Evolutionary conservation across 179 eudicot genomes (phyloP), one percentile per base, ranked within the genome.

Genomic region (Heliamphora pulchella): DNA sequence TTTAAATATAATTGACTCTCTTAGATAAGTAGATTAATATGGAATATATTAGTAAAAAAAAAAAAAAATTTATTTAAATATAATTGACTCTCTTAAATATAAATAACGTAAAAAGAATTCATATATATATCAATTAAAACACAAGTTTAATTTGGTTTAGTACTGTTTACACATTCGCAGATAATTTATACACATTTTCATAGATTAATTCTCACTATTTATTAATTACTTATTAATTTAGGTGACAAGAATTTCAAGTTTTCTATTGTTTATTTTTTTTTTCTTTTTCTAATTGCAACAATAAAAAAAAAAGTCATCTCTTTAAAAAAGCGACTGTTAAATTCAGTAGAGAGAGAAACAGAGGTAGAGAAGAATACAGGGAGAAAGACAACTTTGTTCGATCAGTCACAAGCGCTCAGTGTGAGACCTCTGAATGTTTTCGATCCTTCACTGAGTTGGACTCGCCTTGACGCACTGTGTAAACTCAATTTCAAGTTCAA

Each of bases 271-370:
- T 22, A 15, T n/a, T 5, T 46, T 17, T 5, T 1, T 31, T 13
- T 11, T 69, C 14, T 6, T 7, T 47, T 47, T 71, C 11, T 54
- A 51, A 3, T 22, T 13, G 7, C 0, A 68, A 39, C 6, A 48
- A 31, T 50, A 55, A 75, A 57, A 43, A 39, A 5, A 58, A 41
- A 57, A 39, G 64, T 58, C 51, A 55, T 75, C 66, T 41, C 65
- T 75, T 58, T 53, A 46, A 73, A 73, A 73, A 46, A 71, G 5
- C 31, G 44, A 51, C 76, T 51, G 46, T 51, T 72, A 65, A 5
- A 11, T 17, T 17, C 61, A 66, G 3, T 55, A 61, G 82, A 81
- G 80, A 74, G 79, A 74, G 82, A 81, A 69, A 70, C 5, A 59
- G 64, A 14, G 8, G 14, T 6, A 22, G 39, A 18, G 78, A 2